Conservation (phyloP, 768 basidiomycete genomes). For the Lactarius trivialis region DNA sequence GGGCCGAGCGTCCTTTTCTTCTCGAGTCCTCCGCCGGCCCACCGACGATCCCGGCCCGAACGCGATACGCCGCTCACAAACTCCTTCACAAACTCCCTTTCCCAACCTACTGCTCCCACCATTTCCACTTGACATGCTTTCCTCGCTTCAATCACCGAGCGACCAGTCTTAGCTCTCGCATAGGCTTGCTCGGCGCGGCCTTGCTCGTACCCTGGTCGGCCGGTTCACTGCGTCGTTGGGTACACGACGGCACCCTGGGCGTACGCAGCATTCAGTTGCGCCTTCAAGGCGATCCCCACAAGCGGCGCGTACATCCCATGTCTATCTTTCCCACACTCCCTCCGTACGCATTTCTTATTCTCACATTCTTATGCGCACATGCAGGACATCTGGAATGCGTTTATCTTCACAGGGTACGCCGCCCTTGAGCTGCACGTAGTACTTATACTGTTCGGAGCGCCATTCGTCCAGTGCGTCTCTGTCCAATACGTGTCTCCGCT, state of each 20-base stretch:
- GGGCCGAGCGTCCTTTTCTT: too few species aligned
- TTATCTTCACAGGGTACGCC: constrained; percentile 43
- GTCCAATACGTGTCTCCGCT: neutral
- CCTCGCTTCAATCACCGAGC: constrained; percentile 50
- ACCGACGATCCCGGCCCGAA: too few species aligned
- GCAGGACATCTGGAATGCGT: constrained; percentile 49
- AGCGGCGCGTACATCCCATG: constrained; percentile 31
- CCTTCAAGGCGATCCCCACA: constrained; percentile 34
- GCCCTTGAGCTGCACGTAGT: constrained; percentile 44
- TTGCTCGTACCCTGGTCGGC: constrained; percentile 69
- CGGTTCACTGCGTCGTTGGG: constrained; percentile 57
- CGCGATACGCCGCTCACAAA: too few species aligned
- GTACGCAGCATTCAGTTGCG: constrained; percentile 40
- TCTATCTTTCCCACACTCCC: neutral
- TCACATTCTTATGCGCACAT: constrained; percentile 14
- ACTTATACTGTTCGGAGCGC: constrained; percentile 70
- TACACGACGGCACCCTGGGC: constrained; percentile 38
- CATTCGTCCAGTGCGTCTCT: constrained; percentile 46
- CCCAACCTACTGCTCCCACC: too few species aligned
- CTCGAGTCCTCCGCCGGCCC: too few species aligned
- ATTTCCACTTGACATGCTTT: constrained; percentile 40
- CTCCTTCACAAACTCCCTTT: too few species aligned
- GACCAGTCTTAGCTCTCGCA: constrained; percentile 49
- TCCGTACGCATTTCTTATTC: neutral
- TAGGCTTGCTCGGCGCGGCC: constrained; percentile 51